Conservation (phyloP, 2,329 filamentous ascomycete genomes). For the Diplodia corticola region DNA sequence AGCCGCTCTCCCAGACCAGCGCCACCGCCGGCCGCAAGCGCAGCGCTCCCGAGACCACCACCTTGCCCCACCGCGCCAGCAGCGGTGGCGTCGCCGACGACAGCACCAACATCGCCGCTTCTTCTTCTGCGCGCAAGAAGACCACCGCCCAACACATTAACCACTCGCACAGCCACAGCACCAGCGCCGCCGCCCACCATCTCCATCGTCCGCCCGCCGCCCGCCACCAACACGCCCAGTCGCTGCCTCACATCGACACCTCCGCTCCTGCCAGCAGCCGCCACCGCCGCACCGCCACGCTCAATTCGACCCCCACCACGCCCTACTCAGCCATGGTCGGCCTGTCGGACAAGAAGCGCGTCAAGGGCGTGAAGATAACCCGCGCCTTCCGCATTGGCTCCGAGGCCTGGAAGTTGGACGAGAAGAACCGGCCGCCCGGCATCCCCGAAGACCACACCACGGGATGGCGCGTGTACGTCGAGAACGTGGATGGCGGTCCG, state of each 20-base stretch:
- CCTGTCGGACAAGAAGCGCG: slow-evolving; percentile 56
- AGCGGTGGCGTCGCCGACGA: neutral
- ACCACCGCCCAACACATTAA: slow-evolving; percentile 3
- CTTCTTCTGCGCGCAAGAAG: slow-evolving; percentile 1
- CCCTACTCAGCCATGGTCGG: slow-evolving; percentile 50
- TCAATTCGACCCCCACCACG: slow-evolving; percentile 19
- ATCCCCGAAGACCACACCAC: slow-evolving; percentile 92
- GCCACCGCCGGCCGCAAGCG: neutral
- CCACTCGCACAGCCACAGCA: neutral
- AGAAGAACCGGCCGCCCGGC: slow-evolving; percentile 60
- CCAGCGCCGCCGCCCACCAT: neutral
- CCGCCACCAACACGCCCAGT: slow-evolving; percentile 13
- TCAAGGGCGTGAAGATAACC: slow-evolving; percentile 47
- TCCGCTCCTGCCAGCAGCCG: neutral
- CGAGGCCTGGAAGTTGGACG: slow-evolving; percentile 59
- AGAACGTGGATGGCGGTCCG: slow-evolving; percentile 77
- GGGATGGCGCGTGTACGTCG: slow-evolving; percentile 93
- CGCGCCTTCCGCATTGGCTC: slow-evolving; percentile 50
- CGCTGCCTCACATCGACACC: slow-evolving; percentile 15
- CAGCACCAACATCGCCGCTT: neutral
- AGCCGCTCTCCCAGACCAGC: neutral
- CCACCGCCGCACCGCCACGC: slow-evolving; percentile 12
- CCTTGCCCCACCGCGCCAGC: neutral
- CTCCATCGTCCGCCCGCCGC: neutral
- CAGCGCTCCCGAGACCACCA: neutral